A percentile compares a stretch with the other conserved stretches of the same genome.
Conservation (phyloP, 176 grass and related monocot genomes). For the Thalia dealbata region DNA sequence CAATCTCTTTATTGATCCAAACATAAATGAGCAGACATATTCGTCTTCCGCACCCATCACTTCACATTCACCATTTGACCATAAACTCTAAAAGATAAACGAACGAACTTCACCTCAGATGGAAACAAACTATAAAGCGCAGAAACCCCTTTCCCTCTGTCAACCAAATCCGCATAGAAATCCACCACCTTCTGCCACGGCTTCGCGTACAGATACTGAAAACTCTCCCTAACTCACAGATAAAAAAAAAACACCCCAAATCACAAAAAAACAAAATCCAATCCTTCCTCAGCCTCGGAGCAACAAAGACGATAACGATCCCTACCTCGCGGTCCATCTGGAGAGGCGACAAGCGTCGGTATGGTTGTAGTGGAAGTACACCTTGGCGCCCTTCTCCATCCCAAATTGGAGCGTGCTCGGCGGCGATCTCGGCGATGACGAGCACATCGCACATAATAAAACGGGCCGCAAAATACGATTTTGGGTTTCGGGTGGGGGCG, state of each 20-base stretch:
- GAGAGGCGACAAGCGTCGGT: constrained; percentile 53
- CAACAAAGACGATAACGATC: neutral
- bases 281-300: constrained; percentile 5
- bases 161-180: constrained; percentile 61
- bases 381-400: constrained; percentile 42
- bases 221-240: constrained; percentile 64
- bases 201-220: constrained; percentile 53
- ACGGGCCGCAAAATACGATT: no score
- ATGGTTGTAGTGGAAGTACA: constrained; percentile 62
- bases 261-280: neutral
- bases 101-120: constrained; percentile 27
- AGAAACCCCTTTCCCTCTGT: constrained; percentile 26
- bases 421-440: neutral
- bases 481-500: no score
- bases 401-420: neutral
- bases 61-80: neutral
- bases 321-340: constrained; percentile 61
- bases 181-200: constrained; percentile 65
- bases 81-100: neutral
- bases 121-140: constrained; percentile 46
- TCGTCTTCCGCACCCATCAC: no score
- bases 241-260: constrained; percentile 3
- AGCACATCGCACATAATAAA: neutral
- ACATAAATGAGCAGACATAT: neutral
- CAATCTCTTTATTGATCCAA: no score